Evolutionary conservation across 495 filamentous ascomycete species (phyloP).

Genomic region (Xylaria bambusicola): DNA sequence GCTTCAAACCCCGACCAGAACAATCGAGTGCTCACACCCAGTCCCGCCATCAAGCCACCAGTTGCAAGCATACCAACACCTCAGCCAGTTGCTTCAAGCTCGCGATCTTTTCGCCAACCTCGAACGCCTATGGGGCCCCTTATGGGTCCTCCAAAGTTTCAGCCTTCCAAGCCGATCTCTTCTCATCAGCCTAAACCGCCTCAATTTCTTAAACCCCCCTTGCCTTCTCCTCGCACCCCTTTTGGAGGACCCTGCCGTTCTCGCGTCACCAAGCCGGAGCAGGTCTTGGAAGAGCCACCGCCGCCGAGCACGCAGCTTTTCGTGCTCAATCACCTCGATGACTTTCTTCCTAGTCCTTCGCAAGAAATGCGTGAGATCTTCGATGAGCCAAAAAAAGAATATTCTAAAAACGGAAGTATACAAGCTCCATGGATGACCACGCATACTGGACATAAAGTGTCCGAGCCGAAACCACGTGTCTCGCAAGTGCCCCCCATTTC

Average conservation of each 20-base stretch:
- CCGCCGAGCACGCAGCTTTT: slow-evolving; percentile 48
- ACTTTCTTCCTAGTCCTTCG: slow-evolving; percentile 50
- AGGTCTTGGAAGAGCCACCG: slow-evolving; percentile 11
- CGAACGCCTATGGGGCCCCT: slow-evolving; percentile 27
- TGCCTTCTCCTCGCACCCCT: slow-evolving; percentile 2
- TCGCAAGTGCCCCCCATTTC: not conserved
- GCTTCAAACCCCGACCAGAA: not conserved
- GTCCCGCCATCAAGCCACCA: not conserved
- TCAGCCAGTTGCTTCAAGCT: not conserved
- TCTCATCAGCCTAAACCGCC: slow-evolving; percentile 15
- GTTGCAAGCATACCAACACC: not conserved
- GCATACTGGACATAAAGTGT: not conserved
- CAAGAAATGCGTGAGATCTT: slow-evolving; percentile 49
- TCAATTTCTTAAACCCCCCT: slow-evolving; percentile 23
- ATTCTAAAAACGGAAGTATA: not conserved
- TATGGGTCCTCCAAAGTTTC: slow-evolving; percentile 26
- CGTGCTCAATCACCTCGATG: slow-evolving; percentile 46
- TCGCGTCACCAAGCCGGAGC: not conserved
- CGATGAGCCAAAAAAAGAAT: slow-evolving; percentile 26
- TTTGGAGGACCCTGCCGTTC: not conserved
- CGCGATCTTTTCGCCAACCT: slow-evolving; percentile 21
- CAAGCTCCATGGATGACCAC: not conserved
- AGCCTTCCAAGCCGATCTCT: slow-evolving; percentile 12
- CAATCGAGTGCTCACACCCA: not conserved
- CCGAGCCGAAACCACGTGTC: not conserved